Evolutionary conservation across 345 rosid species (phyloP).

Genomic region (Kandelia obovata): DNA sequence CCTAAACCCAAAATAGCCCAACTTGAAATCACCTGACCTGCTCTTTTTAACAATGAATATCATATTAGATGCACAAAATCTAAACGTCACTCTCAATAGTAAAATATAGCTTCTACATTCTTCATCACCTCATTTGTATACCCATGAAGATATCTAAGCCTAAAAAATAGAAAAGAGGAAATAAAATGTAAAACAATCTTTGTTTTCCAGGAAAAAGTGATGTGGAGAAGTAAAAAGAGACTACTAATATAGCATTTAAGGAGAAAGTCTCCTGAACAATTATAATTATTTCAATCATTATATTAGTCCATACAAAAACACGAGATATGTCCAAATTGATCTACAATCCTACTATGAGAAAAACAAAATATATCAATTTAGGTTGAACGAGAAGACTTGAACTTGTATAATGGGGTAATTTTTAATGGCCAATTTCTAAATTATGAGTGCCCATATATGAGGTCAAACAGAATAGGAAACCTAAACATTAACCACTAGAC

Average conservation of each 20-base stretch:
- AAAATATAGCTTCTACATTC: no score
- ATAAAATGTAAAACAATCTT: no score
- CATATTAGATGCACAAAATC: no score
- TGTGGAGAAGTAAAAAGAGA: background rate
- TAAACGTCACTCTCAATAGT: no score
- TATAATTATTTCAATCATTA: background rate
- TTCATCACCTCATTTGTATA: no score
- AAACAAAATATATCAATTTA: background rate
- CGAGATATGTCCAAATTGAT: background rate
- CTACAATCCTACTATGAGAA: background rate
- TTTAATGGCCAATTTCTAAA: background rate
- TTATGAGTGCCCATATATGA: background rate
- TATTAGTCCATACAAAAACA: background rate
- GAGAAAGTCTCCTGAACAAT: background rate
- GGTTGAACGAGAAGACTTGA: background rate
- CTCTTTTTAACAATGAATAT: no score
- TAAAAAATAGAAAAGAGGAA: no score
- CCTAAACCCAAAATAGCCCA: no score
- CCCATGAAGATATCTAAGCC: no score
- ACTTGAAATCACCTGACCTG: no score
- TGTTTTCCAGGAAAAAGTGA: no score
- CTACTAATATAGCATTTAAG: background rate
- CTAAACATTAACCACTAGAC: background rate
- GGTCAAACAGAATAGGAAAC: constrained; percentile 1
- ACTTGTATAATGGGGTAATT: background rate